Conservation (phyloP, 192 early-diverging fungal genomes). For the Coemansia sp. region DNA sequence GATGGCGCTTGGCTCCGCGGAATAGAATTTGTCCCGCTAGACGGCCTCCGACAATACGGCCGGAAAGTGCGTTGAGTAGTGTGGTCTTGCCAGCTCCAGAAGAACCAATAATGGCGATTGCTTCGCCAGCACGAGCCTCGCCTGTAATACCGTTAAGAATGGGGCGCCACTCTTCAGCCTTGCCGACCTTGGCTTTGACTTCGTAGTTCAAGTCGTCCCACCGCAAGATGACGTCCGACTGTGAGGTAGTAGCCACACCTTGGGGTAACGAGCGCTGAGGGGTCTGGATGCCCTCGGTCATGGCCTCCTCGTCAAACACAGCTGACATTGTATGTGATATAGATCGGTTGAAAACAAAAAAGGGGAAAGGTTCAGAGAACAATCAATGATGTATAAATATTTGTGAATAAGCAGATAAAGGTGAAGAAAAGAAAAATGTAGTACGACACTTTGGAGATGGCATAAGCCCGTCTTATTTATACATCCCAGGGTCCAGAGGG, state of each 20-base stretch:
- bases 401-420: not conserved
- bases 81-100: slow-evolving; percentile 92
- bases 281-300: slow-evolving; percentile 33
- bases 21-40: slow-evolving; percentile 60
- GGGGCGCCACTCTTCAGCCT: slow-evolving; percentile 23
- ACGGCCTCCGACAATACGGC: slow-evolving; percentile 62
- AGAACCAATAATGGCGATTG: slow-evolving; percentile 91
- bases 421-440: not conserved
- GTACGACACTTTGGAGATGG: not conserved
- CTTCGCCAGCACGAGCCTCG: slow-evolving; percentile 69
- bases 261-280: not conserved
- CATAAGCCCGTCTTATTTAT: not conserved
- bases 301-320: slow-evolving; percentile 39
- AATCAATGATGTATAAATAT: not conserved
- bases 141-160: slow-evolving; percentile 75
- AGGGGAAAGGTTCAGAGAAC: not conserved
- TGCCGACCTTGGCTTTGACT: slow-evolving; percentile 40
- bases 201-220: slow-evolving; percentile 51
- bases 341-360: not conserved
- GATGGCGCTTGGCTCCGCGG: slow-evolving; percentile 57
- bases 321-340: slow-evolving; percentile 26
- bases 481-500: not conserved
- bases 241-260: not conserved
- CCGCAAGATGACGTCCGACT: slow-evolving; percentile 36
- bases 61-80: slow-evolving; percentile 79